Evolutionary conservation across 768 basidiomycete species (phyloP).

Genomic region (Termitomyces sp.): DNA sequence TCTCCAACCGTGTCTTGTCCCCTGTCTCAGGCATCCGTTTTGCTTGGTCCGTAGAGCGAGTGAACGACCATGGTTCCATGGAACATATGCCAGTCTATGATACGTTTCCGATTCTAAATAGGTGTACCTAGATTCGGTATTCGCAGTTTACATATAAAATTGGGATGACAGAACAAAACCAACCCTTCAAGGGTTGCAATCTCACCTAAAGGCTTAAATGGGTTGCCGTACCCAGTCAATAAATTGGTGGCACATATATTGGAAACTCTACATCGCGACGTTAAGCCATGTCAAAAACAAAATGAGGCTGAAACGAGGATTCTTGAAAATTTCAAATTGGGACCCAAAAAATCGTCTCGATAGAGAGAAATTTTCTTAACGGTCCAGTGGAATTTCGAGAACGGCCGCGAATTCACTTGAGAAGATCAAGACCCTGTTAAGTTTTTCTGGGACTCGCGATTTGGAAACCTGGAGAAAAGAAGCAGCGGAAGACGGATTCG

Average conservation of each 20-base stretch:
- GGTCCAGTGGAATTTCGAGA: background rate
- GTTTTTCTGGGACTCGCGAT: background rate
- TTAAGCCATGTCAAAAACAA: background rate
- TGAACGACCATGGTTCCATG: background rate
- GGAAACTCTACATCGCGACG: background rate
- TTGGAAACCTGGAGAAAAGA: background rate
- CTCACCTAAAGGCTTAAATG: background rate
- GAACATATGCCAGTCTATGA: background rate
- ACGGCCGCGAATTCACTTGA: background rate
- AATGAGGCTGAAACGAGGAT: background rate
- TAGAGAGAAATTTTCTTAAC: background rate
- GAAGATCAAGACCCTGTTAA: background rate
- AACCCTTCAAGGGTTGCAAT: conserved; percentile 1
- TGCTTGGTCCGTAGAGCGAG: background rate
- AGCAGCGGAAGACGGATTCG: background rate
- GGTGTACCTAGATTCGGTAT: conserved; percentile 5
- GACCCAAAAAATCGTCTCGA: background rate
- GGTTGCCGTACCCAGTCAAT: background rate
- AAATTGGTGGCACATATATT: background rate
- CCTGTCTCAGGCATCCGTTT: background rate
- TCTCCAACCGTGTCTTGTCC: background rate
- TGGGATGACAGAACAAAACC: background rate
- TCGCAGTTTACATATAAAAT: background rate
- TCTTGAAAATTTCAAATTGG: background rate
- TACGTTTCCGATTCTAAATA: background rate